These are phyloP conservation scores for Cryphonectria carpinicola DNA, from an alignment of 2,329 filamentous ascomycete species.

Conservation along the genomic window DNA sequence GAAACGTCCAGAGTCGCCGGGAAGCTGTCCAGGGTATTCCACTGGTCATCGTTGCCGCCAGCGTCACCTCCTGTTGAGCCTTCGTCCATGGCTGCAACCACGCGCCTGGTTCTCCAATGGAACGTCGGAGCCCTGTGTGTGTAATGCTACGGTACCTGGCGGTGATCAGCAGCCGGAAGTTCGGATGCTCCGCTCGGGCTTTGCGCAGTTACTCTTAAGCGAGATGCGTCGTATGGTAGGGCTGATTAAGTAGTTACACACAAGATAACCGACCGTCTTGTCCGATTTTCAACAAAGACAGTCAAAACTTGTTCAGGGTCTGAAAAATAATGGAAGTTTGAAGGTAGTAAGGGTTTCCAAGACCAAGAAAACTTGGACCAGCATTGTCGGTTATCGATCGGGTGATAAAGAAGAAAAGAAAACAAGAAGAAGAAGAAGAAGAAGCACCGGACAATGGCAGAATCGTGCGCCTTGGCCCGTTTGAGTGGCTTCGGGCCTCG, in stretches of 20 bases:
- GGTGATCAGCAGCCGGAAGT: neutral
- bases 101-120: neutral
- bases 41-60: conserved; percentile 7
- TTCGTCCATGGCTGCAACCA: conserved; percentile 6
- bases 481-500: neutral
- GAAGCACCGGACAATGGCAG: neutral
- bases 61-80: neutral
- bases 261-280: neutral
- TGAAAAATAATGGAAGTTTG: neutral
- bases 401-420: neutral
- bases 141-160: neutral
- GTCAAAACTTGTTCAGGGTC: neutral
- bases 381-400: neutral
- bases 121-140: neutral
- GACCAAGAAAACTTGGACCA: neutral
- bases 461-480: neutral
- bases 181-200: neutral
- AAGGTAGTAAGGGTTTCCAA: neutral
- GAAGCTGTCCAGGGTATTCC: neutral
- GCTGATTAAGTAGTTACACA: neutral
- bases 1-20: conserved; percentile 21
- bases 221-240: neutral
- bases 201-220: neutral
- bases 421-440: neutral
- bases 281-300: too few species aligned